phyloP scores from a whole-genome alignment of 768 basidiomycete genomes.

The Rickenella mellea region DNA sequence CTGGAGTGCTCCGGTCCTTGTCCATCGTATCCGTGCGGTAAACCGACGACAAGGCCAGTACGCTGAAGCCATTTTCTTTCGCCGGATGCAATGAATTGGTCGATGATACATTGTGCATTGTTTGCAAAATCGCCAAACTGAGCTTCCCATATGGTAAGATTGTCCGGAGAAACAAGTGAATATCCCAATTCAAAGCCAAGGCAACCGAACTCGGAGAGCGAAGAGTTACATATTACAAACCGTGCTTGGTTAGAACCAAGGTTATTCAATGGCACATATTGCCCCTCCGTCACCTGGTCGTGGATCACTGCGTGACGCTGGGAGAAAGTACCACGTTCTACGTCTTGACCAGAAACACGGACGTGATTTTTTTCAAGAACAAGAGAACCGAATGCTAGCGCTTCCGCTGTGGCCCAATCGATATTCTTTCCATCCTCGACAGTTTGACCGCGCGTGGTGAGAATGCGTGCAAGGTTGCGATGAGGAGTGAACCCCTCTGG shows the following conservation, averaged over 20 bases:
- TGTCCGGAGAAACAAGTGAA: slow-evolving; percentile 91
- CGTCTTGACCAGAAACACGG: slow-evolving; percentile 94
- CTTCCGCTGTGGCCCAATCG: slow-evolving; percentile 98
- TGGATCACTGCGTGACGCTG: slow-evolving; percentile 96
- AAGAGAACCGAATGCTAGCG: slow-evolving; percentile 90
- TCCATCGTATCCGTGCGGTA: slow-evolving; percentile 96
- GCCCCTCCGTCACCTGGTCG: slow-evolving; percentile 87
- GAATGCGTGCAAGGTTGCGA: slow-evolving; percentile 89
- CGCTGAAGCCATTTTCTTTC: slow-evolving; percentile 98
- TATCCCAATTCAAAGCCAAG: slow-evolving; percentile 98
- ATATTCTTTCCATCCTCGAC: slow-evolving; percentile 87
- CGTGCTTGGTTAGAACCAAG: slow-evolving; percentile 81
- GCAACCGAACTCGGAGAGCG: slow-evolving; percentile 87
- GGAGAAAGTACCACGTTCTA: slow-evolving; percentile 98
- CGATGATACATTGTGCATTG: slow-evolving; percentile 95
- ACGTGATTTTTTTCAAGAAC: slow-evolving; percentile 91
- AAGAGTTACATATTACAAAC: slow-evolving; percentile 95
- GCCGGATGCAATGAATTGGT: slow-evolving; percentile 96
- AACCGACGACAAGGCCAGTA: slow-evolving; percentile 76
- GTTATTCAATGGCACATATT: slow-evolving; percentile 85
- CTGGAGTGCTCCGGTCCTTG: slow-evolving; percentile 98
- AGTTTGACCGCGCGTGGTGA: slow-evolving; percentile 77
- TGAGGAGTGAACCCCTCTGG: slow-evolving; percentile 83
- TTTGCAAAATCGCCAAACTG: slow-evolving; percentile 99
- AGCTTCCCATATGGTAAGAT: slow-evolving; percentile 95